These are phyloP conservation scores for Cladorrhinum samala DNA, from an alignment of 495 filamentous ascomycete species.

Conservation along the genomic window DNA sequence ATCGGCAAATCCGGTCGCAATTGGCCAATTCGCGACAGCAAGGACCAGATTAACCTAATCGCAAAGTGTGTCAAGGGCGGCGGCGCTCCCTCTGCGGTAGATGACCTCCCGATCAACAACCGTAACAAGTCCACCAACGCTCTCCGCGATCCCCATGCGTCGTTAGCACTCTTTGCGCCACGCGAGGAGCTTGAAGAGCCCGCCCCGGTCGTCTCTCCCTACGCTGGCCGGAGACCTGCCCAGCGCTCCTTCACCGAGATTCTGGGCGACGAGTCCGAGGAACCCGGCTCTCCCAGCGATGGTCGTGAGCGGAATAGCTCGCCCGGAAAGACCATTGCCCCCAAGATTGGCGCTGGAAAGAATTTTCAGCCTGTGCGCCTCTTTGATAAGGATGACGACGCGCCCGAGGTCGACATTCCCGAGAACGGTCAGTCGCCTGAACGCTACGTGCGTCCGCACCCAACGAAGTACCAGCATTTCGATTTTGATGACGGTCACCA, in stretches of 20 bases:
- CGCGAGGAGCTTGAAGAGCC: constrained; percentile 49
- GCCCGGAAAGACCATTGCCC: constrained; percentile 42
- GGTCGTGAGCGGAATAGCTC: constrained; percentile 37
- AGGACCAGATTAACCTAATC: constrained; percentile 76
- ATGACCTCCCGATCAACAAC: constrained; percentile 28
- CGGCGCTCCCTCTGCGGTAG: constrained; percentile 14
- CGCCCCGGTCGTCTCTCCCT: constrained; percentile 47
- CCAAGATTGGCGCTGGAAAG: constrained; percentile 63
- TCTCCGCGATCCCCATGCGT: constrained; percentile 65
- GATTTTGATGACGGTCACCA: constrained; percentile 64
- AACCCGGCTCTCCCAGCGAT: constrained; percentile 43
- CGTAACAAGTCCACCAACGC: constrained; percentile 45
- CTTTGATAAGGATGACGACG: constrained; percentile 55
- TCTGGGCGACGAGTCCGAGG: constrained; percentile 39
- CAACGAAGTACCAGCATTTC: constrained; percentile 81
- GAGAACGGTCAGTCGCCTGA: constrained; percentile 32
- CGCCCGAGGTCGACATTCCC: constrained; percentile 32
- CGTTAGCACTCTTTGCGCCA: constrained; percentile 63
- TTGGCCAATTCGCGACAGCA: constrained; percentile 91
- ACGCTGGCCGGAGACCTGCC: constrained; percentile 38
- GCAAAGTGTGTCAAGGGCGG: constrained; percentile 41
- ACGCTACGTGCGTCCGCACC: constrained; percentile 53
- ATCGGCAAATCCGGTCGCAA: constrained; percentile 82
- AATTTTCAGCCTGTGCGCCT: constrained; percentile 64
- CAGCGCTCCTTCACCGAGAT: constrained; percentile 50